Evolutionary conservation across 768 basidiomycete species (phyloP), one percentile per base, ranked within the genome.

Genomic region (Pleurotus giganteus): DNA sequence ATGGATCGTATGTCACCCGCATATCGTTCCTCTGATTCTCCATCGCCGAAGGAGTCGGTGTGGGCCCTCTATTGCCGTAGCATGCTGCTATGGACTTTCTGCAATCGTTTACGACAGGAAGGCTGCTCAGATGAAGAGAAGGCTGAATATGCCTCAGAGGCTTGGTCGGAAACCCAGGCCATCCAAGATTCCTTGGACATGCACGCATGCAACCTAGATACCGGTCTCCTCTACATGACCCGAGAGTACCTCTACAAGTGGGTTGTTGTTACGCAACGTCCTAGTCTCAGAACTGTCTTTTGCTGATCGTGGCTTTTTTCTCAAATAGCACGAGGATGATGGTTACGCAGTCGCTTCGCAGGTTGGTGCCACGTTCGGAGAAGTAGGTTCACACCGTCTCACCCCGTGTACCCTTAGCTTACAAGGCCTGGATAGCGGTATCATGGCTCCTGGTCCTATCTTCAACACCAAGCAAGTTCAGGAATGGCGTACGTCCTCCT

Each of bases 21-120:
- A 29, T 75, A 72, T 37, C 68, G 71, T 37, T 69, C 72, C 21
- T 70, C 70, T 51, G 71, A 75, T 53, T 69, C 71, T 28, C 76
- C 76, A 29, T 85, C 85, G 15, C 77, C 84, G 13, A 91, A 90
- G 65, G 87, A 91, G 58, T 84, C 85, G 13, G 77, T 92, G 1
- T 91, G 89, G 89, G 89, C 88, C 0, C 72, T 92, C 24, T 89
- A 89, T 61, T 90, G 88, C 68, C 83, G 90, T 29, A 83, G 83
- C 64, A 88, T 91, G 86, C 77, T 92, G 8, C 73, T 91, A 3
- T 92, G 89, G 88, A 87, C 82, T 61, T 86, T 84, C 63, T 85
- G 82, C 59, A 75, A 77, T 45, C 81, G 82, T 2, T 70, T 84
- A 24, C 65, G 79, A 47, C 71, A 74, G 53, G 73, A 74, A 11